Percentiles rank a stretch among this genome's conserved stretches.
These are phyloP conservation scores for Sporopachydermia lactativora DNA, from an alignment of 805 yeast genomes.

Conservation along the genomic window DNA sequence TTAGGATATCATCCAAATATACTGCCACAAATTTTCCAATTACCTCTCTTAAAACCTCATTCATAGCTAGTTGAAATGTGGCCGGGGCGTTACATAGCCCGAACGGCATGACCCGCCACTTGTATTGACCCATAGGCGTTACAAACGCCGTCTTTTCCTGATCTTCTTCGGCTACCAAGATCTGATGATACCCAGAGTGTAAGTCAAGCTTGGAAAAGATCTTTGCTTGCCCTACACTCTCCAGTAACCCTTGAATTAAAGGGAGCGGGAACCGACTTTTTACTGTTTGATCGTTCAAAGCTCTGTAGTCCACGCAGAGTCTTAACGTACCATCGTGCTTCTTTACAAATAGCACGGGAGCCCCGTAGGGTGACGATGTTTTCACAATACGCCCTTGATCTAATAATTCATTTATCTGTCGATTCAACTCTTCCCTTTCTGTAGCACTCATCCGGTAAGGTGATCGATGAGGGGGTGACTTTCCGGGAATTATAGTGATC, in stretches of 20 bases:
- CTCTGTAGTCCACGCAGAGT: constrained; percentile 3
- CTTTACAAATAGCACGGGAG: constrained; percentile 3
- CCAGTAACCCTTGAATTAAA: background rate
- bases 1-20: constrained; percentile 3
- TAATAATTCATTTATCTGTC: constrained; percentile 1
- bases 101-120: constrained; percentile 3
- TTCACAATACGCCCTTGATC: constrained; percentile 1
- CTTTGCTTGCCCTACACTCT: background rate
- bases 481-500: no score
- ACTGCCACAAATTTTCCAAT: constrained; percentile 2
- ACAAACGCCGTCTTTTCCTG: no score
- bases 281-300: background rate
- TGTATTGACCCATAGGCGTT: constrained; percentile 2
- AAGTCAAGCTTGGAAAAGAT: constrained; percentile 3
- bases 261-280: constrained; percentile 2
- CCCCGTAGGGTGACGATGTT: constrained; percentile 2
- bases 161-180: no score
- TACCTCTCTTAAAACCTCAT: background rate
- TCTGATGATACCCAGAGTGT: constrained; percentile 1
- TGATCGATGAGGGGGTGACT: no score
- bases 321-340: constrained; percentile 3
- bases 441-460: constrained; percentile 3
- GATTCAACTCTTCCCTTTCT: constrained; percentile 2
- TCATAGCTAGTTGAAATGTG: constrained; percentile 2
- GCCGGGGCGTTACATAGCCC: constrained; percentile 4